Evolutionary conservation across 2,329 filamentous ascomycete species (phyloP).

Genomic region (Neoscytalidium dimidiatum): DNA sequence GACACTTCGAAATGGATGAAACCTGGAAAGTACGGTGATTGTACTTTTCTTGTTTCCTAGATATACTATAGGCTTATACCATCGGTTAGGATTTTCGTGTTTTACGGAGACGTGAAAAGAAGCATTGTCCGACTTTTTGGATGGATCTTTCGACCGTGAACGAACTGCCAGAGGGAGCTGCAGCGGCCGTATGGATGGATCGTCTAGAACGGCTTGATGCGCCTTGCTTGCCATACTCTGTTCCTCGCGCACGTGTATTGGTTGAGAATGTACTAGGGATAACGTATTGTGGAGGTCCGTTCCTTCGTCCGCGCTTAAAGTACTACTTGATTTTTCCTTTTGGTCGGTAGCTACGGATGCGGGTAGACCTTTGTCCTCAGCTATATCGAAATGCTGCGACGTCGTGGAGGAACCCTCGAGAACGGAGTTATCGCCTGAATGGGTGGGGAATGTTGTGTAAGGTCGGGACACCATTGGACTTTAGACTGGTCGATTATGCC

Average conservation of each 20-base stretch:
- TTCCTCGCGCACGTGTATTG: background rate
- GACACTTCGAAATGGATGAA: background rate
- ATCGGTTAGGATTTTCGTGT: background rate
- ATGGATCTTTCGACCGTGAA: background rate
- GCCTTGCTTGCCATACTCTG: background rate
- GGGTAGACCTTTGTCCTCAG: background rate
- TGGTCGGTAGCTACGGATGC: background rate
- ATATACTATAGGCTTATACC: background rate
- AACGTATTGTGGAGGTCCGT: background rate
- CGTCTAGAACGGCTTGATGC: background rate
- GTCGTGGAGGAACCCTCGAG: background rate
- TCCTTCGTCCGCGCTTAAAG: background rate
- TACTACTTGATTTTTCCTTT: background rate
- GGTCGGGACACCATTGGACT: background rate
- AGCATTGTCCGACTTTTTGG: too few relatives aligned
- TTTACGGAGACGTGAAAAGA: background rate
- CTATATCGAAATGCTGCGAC: background rate
- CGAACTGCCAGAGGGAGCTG: background rate
- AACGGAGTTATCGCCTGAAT: background rate
- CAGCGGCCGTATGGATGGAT: background rate
- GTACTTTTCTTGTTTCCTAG: background rate
- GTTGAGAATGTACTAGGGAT: background rate
- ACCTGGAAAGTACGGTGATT: background rate
- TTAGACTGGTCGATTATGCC: background rate
- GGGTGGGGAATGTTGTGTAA: background rate